A percentile compares a stretch with the other conserved stretches of the same genome.
Evolutionary conservation across 164 flowering plant genomes (phyloP).

Genomic region (Stephania japonica): DNA sequence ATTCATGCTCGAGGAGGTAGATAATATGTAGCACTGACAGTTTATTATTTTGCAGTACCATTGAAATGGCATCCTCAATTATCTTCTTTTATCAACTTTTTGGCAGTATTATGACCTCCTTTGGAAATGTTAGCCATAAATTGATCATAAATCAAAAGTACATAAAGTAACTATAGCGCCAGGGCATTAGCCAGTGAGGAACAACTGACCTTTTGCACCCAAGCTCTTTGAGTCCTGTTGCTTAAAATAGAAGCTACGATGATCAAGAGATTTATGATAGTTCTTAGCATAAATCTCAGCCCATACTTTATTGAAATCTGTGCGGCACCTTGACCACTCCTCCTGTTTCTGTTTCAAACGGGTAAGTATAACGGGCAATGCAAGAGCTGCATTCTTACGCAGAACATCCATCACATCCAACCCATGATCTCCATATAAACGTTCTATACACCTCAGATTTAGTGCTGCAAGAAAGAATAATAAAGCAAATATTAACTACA

Average conservation of each 20-base stretch:
- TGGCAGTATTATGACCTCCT: neutral
- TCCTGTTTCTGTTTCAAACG: conserved; percentile 97
- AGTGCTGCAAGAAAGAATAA: conserved; percentile 45
- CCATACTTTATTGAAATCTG: conserved; percentile 95
- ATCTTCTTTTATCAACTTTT: neutral
- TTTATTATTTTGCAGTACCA: neutral
- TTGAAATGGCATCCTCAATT: neutral
- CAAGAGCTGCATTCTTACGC: conserved; percentile 71
- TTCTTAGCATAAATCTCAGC: conserved; percentile 92
- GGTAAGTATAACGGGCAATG: conserved; percentile 82
- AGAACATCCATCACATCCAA: conserved; percentile 93
- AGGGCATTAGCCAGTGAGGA: neutral
- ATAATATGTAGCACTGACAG: neutral
- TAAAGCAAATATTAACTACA: neutral
- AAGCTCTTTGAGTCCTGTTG: conserved; percentile 95
- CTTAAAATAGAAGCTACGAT: conserved; percentile 96
- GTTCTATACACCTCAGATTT: conserved; percentile 85
- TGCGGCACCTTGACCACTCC: conserved; percentile 91
- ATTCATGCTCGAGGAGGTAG: neutral
- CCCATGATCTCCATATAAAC: conserved; percentile 96
- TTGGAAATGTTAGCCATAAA: neutral
- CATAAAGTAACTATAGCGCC: neutral
- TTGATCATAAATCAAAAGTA: neutral
- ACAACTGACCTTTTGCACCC: conserved; percentile 74
- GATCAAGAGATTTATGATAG: conserved; percentile 95